phyloP scores from a whole-genome alignment of 176 grass and related monocot genomes.

The Metroxylon sagu region DNA sequence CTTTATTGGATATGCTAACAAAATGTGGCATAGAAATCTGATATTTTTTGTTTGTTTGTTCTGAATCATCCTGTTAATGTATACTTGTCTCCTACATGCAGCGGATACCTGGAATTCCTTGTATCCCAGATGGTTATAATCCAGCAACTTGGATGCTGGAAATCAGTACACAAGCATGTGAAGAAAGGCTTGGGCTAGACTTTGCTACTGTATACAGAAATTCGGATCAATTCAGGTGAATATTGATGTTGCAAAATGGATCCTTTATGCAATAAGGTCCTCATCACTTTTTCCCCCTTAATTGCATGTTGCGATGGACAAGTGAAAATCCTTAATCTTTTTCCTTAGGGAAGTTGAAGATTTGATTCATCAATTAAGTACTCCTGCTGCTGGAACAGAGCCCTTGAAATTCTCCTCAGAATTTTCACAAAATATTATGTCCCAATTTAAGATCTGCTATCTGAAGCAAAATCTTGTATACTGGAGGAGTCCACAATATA shows the following conservation, averaged over 20 bases:
- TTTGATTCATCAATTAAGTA: conserved; percentile 39
- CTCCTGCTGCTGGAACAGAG: conserved; percentile 31
- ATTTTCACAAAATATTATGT: conserved; percentile 45
- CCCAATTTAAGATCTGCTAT: conserved; percentile 43
- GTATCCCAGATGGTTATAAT: conserved; percentile 49
- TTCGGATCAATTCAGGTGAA: conserved; percentile 48
- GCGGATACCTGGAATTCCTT: conserved; percentile 44
- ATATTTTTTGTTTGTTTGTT: no score
- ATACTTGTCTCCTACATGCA: conserved; percentile 12
- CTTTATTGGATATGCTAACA: no score
- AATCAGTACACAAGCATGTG: conserved; percentile 53
- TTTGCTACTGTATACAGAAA: conserved; percentile 55
- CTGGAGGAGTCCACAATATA: conserved; percentile 74
- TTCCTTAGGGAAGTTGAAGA: conserved; percentile 37
- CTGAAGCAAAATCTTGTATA: conserved; percentile 62
- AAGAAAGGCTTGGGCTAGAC: conserved; percentile 50
- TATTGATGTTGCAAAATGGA: conserved; percentile 5
- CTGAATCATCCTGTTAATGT: no score
- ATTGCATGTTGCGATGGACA: no score
- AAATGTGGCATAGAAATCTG: no score
- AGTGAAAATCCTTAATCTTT: neutral
- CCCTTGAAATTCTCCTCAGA: conserved; percentile 45
- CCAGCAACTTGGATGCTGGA: conserved; percentile 92
- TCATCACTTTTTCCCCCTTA: neutral
- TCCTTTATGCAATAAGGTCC: neutral